Evolutionary conservation across 345 rosid species (phyloP).

Genomic region (Triadica sebifera): DNA sequence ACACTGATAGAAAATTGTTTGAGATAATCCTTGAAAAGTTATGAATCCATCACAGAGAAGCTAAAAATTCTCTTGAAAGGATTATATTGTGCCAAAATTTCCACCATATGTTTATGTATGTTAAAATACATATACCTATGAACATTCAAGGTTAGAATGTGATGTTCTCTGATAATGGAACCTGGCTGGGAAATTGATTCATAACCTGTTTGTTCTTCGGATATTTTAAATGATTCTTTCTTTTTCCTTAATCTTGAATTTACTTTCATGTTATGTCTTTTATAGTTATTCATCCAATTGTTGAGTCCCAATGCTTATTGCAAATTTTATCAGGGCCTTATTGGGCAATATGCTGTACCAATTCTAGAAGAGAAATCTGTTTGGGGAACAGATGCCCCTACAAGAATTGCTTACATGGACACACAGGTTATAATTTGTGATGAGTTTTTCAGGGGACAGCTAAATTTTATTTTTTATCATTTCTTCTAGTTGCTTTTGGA

Average conservation of each 20-base stretch:
- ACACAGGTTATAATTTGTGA: constrained; percentile 60
- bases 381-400: constrained; percentile 99
- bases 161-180: not conserved
- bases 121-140: not conserved
- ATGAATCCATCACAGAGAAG: too few relatives aligned
- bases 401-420: constrained; percentile 97
- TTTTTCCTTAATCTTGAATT: not conserved
- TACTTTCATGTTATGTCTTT: not conserved
- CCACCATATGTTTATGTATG: not conserved
- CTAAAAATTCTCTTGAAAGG: not conserved
- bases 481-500: not conserved
- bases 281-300: not conserved
- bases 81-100: not conserved
- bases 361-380: constrained; percentile 92
- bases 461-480: not conserved
- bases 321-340: constrained; percentile 56
- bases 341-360: constrained; percentile 97
- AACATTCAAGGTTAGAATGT: not conserved
- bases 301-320: constrained; percentile 13
- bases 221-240: not conserved
- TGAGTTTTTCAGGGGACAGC: not conserved
- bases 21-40: not conserved
- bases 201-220: not conserved
- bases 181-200: not conserved
- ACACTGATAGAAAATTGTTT: not conserved